Conservation (phyloP, 805 yeast genomes). For the Ogataea angusta region DNA sequence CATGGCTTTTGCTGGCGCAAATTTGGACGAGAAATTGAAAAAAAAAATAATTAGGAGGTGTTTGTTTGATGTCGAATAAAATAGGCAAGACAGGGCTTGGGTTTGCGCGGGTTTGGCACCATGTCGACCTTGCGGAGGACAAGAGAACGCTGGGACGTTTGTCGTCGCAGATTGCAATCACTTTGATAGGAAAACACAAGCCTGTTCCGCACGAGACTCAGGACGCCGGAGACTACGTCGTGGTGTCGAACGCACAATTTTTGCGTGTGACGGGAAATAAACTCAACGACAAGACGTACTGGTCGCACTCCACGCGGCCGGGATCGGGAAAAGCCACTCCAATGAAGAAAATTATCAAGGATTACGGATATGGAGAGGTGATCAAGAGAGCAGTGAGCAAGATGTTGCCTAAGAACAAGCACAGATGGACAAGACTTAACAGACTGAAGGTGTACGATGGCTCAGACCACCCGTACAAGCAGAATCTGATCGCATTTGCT, state of each 20-base stretch:
- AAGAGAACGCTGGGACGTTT: conserved; percentile 85
- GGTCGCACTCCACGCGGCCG: conserved; percentile 87
- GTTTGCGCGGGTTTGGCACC: conserved; percentile 91
- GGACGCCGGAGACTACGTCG: conserved; percentile 96
- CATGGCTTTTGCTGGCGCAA: conserved; percentile 1
- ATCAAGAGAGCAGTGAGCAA: conserved; percentile 86
- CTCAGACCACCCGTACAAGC: conserved; percentile 79
- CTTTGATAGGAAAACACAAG: conserved; percentile 95
- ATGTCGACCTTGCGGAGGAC: conserved; percentile 85
- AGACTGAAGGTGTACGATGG: conserved; percentile 88
- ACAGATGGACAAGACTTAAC: conserved; percentile 73
- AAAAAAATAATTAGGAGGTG: conserved; percentile 1
- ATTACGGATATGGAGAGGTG: conserved; percentile 87
- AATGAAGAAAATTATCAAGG: conserved; percentile 69
- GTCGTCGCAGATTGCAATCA: conserved; percentile 83
- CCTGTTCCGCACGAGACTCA: conserved; percentile 76
- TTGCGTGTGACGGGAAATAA: conserved; percentile 85
- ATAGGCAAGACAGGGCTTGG: conserved; percentile 41
- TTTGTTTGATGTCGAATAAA: conserved; percentile 41
- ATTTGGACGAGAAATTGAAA: conserved; percentile 2
- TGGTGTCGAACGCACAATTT: conserved; percentile 86
- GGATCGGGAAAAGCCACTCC: conserved; percentile 83
- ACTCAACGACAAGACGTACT: conserved; percentile 73
- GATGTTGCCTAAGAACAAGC: conserved; percentile 91
- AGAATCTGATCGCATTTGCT: conserved; percentile 80